Conservation (phyloP, 176 grass and related monocot genomes). For the Oropetium thomaeum region DNA sequence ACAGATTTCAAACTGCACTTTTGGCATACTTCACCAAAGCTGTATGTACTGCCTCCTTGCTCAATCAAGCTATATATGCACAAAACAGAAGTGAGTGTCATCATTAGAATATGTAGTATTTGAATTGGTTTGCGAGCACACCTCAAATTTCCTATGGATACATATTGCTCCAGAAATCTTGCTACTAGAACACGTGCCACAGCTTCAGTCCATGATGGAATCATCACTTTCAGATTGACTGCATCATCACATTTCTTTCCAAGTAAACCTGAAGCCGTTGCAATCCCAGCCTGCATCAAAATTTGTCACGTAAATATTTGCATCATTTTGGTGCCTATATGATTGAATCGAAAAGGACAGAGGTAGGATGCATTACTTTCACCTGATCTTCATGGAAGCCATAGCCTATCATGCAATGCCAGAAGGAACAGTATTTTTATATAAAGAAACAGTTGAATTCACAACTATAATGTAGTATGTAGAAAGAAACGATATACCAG, state of each 20-base stretch:
- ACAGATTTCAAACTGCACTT: conserved; percentile 43
- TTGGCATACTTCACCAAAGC: conserved; percentile 46
- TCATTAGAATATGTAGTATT: neutral
- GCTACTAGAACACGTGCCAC: conserved; percentile 66
- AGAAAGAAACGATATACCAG: neutral
- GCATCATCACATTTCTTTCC: conserved; percentile 31
- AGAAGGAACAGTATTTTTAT: conserved; percentile 4
- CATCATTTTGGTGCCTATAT: neutral
- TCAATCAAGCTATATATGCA: conserved; percentile 62
- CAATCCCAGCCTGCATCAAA: conserved; percentile 55
- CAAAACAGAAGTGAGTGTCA: neutral
- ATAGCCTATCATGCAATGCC: conserved; percentile 44
- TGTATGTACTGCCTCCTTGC: conserved; percentile 69
- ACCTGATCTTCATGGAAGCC: conserved; percentile 80
- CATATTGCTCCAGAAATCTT: conserved; percentile 68
- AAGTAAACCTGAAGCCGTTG: conserved; percentile 50
- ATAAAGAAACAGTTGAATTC: too few relatives aligned
- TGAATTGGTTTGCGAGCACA: conserved; percentile 28
- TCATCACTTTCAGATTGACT: conserved; percentile 63
- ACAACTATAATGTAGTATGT: neutral
- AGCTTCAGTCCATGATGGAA: conserved; percentile 57
- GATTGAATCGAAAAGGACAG: neutral
- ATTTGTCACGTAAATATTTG: neutral
- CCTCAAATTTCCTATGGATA: conserved; percentile 63
- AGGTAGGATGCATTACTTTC: conserved; percentile 37